A percentile compares a stretch with the other conserved stretches of the same genome.
Conservation (phyloP, 1,284 basidiomycete species). For the Austroboletus rostrupii region DNA sequence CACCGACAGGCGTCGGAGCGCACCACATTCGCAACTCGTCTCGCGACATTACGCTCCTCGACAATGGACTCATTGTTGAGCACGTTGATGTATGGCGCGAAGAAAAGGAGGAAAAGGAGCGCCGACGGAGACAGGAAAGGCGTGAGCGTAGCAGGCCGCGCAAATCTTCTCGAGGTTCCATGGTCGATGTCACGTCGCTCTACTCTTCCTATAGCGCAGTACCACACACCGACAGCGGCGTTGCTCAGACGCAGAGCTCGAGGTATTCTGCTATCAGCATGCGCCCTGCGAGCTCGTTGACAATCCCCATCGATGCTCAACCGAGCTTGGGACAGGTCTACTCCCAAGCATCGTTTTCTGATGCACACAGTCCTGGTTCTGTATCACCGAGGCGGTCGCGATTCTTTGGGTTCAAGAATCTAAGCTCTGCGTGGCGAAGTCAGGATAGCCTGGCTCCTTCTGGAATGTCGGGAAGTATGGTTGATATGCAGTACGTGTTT, state of each 20-base stretch:
- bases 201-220: constrained; percentile 60
- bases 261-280: constrained; percentile 58
- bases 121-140: constrained; percentile 63
- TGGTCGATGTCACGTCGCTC: constrained; percentile 64
- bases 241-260: constrained; percentile 50
- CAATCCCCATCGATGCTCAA: constrained; percentile 54
- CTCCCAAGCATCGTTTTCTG: constrained; percentile 75
- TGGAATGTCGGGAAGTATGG: constrained; percentile 80
- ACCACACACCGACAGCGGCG: constrained; percentile 56
- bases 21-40: constrained; percentile 48
- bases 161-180: constrained; percentile 67
- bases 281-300: constrained; percentile 63
- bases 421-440: constrained; percentile 72
- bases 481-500: constrained; percentile 86
- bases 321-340: constrained; percentile 57
- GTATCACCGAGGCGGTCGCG: constrained; percentile 66
- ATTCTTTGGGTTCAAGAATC: constrained; percentile 80
- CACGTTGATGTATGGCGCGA: constrained; percentile 80
- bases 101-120: constrained; percentile 67
- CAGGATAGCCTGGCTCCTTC: constrained; percentile 74
- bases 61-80: constrained; percentile 84
- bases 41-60: constrained; percentile 73
- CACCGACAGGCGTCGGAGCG: constrained; percentile 31
- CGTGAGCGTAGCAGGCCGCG: constrained; percentile 52
- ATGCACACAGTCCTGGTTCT: constrained; percentile 67